phyloP scores from a whole-genome alignment of 1,284 basidiomycete genomes.

The Somion occarium region DNA sequence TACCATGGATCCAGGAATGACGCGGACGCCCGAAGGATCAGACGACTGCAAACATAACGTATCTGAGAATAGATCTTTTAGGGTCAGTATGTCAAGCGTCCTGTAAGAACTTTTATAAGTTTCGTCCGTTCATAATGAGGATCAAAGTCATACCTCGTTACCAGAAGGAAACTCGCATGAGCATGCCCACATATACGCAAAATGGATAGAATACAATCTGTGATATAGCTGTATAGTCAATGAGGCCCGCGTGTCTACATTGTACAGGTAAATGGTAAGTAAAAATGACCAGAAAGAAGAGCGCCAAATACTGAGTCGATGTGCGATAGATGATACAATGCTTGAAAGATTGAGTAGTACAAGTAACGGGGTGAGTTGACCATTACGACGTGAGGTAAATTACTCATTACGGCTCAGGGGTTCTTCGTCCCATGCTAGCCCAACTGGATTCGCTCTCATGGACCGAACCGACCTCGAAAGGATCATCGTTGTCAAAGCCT shows the following conservation, averaged over 20 bases:
- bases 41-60: too few species aligned
- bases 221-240: background rate
- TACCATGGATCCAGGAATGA: too few species aligned
- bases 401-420: conserved; percentile 15
- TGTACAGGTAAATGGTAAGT: background rate
- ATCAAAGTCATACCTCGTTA: too few species aligned
- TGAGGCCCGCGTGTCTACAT: background rate
- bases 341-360: background rate
- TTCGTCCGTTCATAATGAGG: too few species aligned
- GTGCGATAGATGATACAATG: background rate
- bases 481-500: conserved; percentile 12
- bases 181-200: too few species aligned
- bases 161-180: too few species aligned
- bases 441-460: conserved; percentile 17
- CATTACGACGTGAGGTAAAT: too few species aligned
- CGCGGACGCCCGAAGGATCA: too few species aligned
- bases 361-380: background rate
- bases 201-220: too few species aligned
- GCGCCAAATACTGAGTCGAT: background rate
- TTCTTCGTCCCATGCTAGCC: conserved; percentile 24
- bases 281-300: background rate
- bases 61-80: too few species aligned
- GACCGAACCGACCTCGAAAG: conserved; percentile 19
- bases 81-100: too few species aligned
- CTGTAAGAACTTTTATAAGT: too few species aligned